These are phyloP conservation scores for Xylaria acuta DNA, from an alignment of 495 filamentous ascomycete genomes.

Conservation along the genomic window DNA sequence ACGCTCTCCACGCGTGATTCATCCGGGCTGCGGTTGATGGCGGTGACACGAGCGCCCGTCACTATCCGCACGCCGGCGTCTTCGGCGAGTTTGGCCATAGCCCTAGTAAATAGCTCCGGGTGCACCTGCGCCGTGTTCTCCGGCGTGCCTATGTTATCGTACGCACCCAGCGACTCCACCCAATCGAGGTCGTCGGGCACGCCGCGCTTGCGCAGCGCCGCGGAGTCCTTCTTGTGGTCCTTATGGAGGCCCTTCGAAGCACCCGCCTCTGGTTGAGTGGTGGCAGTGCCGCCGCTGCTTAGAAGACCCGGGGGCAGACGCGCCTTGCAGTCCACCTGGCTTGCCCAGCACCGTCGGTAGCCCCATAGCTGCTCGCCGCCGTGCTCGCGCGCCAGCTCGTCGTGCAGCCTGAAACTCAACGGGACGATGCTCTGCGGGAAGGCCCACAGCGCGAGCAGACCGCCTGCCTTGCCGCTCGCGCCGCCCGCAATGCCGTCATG, in stretches of 20 bases:
- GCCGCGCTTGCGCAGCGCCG: conserved; percentile 30
- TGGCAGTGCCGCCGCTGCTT: neutral
- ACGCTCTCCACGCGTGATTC: conserved; percentile 36
- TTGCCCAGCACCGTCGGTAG: conserved; percentile 75
- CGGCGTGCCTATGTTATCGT: conserved; percentile 73
- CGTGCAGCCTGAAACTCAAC: conserved; percentile 76
- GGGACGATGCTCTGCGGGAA: conserved; percentile 81
- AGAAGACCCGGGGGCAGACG: conserved; percentile 37
- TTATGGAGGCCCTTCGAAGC: conserved; percentile 37
- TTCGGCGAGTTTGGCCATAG: conserved; percentile 75
- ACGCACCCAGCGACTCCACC: conserved; percentile 66
- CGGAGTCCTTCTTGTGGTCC: conserved; percentile 35
- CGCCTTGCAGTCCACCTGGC: conserved; percentile 64
- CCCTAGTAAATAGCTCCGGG: conserved; percentile 81
- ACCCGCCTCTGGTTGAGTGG: neutral
- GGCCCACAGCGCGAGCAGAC: conserved; percentile 83
- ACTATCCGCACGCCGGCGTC: conserved; percentile 74
- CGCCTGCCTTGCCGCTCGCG: conserved; percentile 89
- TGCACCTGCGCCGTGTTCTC: conserved; percentile 82
- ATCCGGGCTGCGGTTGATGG: conserved; percentile 33
- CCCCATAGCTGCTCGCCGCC: conserved; percentile 78
- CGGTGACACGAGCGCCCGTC: conserved; percentile 54
- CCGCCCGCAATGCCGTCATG: conserved; percentile 73
- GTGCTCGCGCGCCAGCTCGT: conserved; percentile 77
- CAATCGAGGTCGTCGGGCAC: conserved; percentile 77